phyloP scores from a whole-genome alignment of 2,329 filamentous ascomycete species.

The Microdochium nivale region DNA sequence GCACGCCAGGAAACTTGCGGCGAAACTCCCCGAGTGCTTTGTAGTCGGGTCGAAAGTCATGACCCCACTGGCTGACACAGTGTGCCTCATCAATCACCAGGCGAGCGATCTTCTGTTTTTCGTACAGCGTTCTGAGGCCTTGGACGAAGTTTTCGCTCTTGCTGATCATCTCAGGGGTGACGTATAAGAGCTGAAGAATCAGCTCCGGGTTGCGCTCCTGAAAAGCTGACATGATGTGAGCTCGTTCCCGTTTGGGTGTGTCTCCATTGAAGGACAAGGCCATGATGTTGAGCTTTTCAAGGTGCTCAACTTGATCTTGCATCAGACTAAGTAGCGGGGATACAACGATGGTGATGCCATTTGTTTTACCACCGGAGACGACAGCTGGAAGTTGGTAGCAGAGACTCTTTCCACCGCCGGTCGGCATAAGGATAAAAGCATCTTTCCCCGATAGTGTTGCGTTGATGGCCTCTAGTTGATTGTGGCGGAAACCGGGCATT shows the following conservation, averaged over 20 bases:
- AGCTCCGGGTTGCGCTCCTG: conserved; percentile 59
- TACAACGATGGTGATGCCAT: conserved; percentile 86
- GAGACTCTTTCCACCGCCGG: conserved; percentile 90
- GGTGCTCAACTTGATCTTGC: conserved; percentile 90
- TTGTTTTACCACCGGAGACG: conserved; percentile 69
- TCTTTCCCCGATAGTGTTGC: conserved; percentile 81
- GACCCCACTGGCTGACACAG: conserved; percentile 98
- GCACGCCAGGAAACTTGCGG: conserved; percentile 64
- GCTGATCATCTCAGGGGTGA: conserved; percentile 94
- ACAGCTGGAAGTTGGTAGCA: conserved; percentile 94
- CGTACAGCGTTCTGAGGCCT: conserved; percentile 60
- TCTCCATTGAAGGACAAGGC: conserved; percentile 79
- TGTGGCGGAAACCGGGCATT: conserved; percentile 77
- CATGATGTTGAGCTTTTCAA: conserved; percentile 65
- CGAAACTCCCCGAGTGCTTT: conserved; percentile 74
- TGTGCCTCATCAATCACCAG: conserved; percentile 99
- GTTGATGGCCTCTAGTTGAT: conserved; percentile 94
- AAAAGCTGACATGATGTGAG: conserved; percentile 57
- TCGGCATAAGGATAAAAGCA: conserved; percentile 95
- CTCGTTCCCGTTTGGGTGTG: conserved; percentile 52
- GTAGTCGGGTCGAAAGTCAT: conserved; percentile 96
- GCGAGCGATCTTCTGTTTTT: conserved; percentile 65
- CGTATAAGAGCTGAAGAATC: conserved; percentile 79
- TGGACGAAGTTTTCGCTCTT: conserved; percentile 65
- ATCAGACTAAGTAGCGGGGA: conserved; percentile 92